phyloP scores from a whole-genome alignment of 495 filamentous ascomycete genomes.

The Penicillium simplicissimum region DNA sequence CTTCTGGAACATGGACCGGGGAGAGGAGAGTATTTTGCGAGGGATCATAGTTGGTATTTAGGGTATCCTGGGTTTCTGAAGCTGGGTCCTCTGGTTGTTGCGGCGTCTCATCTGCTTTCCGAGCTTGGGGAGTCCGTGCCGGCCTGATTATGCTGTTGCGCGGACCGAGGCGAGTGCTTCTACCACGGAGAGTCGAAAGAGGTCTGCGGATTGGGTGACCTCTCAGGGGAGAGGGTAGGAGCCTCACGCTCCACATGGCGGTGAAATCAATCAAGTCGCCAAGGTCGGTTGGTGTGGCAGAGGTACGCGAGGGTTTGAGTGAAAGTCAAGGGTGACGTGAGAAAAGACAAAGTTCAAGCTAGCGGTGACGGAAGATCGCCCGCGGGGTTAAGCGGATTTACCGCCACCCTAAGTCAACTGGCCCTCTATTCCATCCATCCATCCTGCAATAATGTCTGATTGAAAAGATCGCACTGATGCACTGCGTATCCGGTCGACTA shows the following conservation, averaged over 20 bases:
- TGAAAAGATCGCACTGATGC: not conserved
- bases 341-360: not conserved
- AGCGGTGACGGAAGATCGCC: slow-evolving; percentile 30
- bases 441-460: not conserved
- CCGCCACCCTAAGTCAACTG: not conserved
- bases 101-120: slow-evolving; percentile 11
- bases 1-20: slow-evolving; percentile 61
- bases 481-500: no score
- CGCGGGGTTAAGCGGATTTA: slow-evolving; percentile 43
- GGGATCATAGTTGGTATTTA: slow-evolving; percentile 37
- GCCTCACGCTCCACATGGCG: slow-evolving; percentile 36
- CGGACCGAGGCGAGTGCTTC: slow-evolving; percentile 30
- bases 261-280: not conserved
- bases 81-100: slow-evolving; percentile 9
- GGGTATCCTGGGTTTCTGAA: slow-evolving; percentile 17
- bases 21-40: slow-evolving; percentile 50
- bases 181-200: slow-evolving; percentile 35
- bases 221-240: slow-evolving; percentile 27
- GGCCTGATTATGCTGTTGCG: slow-evolving; percentile 36
- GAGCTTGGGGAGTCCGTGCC: slow-evolving; percentile 18
- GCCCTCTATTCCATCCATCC: not conserved
- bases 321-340: not conserved
- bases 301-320: no score
- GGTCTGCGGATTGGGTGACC: slow-evolving; percentile 29
- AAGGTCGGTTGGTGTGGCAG: not conserved